These are phyloP conservation scores for Phytophthora fragariaefolia DNA, from an alignment of 352 stramenopile species.

Conservation along the genomic window DNA sequence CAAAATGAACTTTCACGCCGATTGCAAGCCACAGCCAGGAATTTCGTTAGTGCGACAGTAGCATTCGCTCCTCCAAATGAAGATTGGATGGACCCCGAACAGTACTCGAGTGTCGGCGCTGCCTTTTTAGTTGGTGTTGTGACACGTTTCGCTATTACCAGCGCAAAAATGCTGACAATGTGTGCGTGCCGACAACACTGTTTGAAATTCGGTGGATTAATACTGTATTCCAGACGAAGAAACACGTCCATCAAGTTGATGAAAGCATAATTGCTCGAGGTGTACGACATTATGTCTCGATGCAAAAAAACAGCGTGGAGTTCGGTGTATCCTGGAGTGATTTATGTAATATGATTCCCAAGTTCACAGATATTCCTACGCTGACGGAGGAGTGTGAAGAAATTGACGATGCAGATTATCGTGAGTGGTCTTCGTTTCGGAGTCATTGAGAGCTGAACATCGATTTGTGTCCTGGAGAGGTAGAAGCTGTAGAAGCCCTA, in stretches of 20 bases:
- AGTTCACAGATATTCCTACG: conserved; percentile 2
- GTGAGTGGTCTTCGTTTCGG: neutral
- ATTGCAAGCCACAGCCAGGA: neutral
- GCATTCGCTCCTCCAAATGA: conserved; percentile 3
- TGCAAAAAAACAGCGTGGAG: conserved; percentile 3
- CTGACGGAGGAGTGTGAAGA: conserved; percentile 11
- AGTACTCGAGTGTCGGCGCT: neutral
- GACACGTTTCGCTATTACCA: neutral
- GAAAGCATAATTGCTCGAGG: conserved; percentile 1
- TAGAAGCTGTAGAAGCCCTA: neutral
- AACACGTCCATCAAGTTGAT: neutral
- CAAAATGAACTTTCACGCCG: neutral
- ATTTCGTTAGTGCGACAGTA: neutral
- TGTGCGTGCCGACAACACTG: neutral
- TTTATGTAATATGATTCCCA: conserved; percentile 5
- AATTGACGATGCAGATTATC: neutral
- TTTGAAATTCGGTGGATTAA: conserved; percentile 9
- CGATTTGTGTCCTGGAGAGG: neutral
- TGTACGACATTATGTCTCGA: neutral
- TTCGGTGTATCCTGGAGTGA: conserved; percentile 8
- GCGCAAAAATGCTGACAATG: neutral
- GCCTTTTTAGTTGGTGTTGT: conserved; percentile 2
- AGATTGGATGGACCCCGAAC: neutral
- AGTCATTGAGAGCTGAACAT: conserved; percentile 1
- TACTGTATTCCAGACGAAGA: conserved; percentile 5